Base-by-base conservation (phyloP, 805 yeast species). In the Zygosaccharomyces siamensis region DNA sequence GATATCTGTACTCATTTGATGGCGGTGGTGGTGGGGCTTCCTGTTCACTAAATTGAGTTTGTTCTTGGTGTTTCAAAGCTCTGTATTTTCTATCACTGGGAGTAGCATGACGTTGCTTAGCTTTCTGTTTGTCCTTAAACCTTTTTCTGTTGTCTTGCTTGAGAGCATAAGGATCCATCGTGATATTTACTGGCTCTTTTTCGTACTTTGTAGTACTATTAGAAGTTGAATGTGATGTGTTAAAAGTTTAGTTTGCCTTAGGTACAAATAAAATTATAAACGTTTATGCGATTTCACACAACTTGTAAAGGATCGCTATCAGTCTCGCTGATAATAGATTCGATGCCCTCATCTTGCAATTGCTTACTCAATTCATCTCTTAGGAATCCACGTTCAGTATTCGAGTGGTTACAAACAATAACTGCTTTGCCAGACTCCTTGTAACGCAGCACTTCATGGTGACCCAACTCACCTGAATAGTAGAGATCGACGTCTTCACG, bases 391-490 rank as follows among this genome's bases (percentile, higher is more conserved):
- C 99, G 74, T 67, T 93, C 99, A 0, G 97, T 88, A 64, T 92
- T 92, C 16, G 95, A 79, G 61, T 93, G 99, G 59, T 92, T 92
- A 59, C 95, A 86, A 2, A 81, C 78, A 41, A 93, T 73, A 2
- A 89, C 88, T 7, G 80, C 72, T 14, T 80, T 72, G 0, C 96
- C 96, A 12, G 71, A 59, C 58, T 92, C 98, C 43, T 75, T 79
- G 54, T 83, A 73, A 49, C 68, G 78, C 35, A 93, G 74, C 7
- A 86, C 84, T 64, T 93, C 97, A 62, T 93, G 99, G 60, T 93
- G 99, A 21, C 96, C 84, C 56, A 93, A 69, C 63, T 93, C 99
- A 1, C 99, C 99, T 0, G 99, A 90, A 59, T 81, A 78, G 63
- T 77, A 85, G 37, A 89, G 71, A 59, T 93, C 98, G 2, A 76